These are phyloP conservation scores for Xylariaceae sp. DNA, from an alignment of 2,329 filamentous ascomycete species.

Conservation along the genomic window DNA sequence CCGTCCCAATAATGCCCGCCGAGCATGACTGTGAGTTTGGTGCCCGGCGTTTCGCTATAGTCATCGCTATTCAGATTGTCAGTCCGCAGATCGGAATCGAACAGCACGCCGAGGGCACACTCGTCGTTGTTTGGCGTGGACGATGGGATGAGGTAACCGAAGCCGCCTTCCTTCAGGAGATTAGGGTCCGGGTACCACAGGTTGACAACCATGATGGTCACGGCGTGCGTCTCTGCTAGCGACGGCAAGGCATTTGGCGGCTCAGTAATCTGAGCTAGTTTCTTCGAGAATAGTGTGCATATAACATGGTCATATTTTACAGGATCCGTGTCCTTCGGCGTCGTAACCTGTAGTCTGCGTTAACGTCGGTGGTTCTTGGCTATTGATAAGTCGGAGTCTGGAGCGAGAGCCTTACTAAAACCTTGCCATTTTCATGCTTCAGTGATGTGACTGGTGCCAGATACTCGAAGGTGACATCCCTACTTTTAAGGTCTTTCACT, in stretches of 20 bases:
- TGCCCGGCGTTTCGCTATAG: slow-evolving; percentile 46
- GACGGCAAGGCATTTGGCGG: slow-evolving; percentile 38
- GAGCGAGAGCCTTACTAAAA: slow-evolving; percentile 37
- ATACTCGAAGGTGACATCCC: slow-evolving; percentile 56
- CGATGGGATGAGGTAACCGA: slow-evolving; percentile 87
- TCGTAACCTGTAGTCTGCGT: slow-evolving; percentile 28
- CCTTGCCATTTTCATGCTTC: slow-evolving; percentile 31
- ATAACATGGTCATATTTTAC: slow-evolving; percentile 52
- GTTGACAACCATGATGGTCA: slow-evolving; percentile 89
- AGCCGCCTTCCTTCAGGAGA: slow-evolving; percentile 61
- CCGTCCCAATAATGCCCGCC: slow-evolving; percentile 88
- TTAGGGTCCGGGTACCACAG: slow-evolving; percentile 67
- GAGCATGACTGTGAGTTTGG: slow-evolving; percentile 89
- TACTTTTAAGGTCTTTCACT: slow-evolving; percentile 43
- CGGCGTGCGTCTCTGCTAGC: slow-evolving; percentile 53
- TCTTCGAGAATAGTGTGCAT: slow-evolving; percentile 53
- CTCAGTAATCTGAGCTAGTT: slow-evolving; percentile 36
- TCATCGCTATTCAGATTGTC: slow-evolving; percentile 9
- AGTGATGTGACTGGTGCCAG: slow-evolving; percentile 45
- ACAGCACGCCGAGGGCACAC: slow-evolving; percentile 82
- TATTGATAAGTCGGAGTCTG: background rate
- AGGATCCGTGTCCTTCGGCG: slow-evolving; percentile 21
- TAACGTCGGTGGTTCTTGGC: background rate
- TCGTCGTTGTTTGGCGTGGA: slow-evolving; percentile 74
- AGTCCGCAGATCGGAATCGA: slow-evolving; percentile 63